A percentile compares a stretch with the other conserved stretches of the same genome.
Evolutionary conservation across 2,329 filamentous ascomycete species (phyloP).

Genomic region (Diaporthe ampelina): DNA sequence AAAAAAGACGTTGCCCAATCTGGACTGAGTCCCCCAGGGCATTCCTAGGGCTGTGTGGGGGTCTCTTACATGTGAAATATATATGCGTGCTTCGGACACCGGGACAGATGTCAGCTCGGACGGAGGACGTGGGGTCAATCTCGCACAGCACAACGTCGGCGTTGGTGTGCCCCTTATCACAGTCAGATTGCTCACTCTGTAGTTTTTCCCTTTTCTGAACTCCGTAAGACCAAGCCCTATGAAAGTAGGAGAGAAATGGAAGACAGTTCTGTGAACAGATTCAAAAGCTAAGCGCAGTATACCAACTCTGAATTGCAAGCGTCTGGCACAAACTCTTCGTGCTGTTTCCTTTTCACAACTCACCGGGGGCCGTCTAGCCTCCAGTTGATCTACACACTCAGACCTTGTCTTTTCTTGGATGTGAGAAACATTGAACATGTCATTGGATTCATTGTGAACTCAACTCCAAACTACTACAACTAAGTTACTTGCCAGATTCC

Average conservation of each 20-base stretch:
- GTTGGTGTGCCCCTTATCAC: too few relatives aligned
- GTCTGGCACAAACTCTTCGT: background rate
- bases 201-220: too few relatives aligned
- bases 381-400: background rate
- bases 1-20: background rate
- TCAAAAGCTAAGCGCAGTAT: too few relatives aligned
- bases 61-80: background rate
- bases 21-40: background rate
- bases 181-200: background rate
- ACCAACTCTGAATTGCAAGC: background rate
- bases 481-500: too few relatives aligned
- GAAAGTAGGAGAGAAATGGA: background rate
- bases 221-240: background rate
- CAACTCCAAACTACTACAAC: background rate
- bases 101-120: conserved; percentile 7
- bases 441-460: too few relatives aligned
- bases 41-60: background rate
- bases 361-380: too few relatives aligned
- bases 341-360: background rate
- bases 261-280: too few relatives aligned
- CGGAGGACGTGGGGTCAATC: conserved; percentile 12
- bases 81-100: conserved; percentile 1
- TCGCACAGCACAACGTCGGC: background rate
- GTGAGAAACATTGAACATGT: too few relatives aligned
- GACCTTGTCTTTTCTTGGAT: too few relatives aligned